Evolutionary conservation across 163 green algal genomes (phyloP).

Genomic region (Scenedesmus sp.): DNA sequence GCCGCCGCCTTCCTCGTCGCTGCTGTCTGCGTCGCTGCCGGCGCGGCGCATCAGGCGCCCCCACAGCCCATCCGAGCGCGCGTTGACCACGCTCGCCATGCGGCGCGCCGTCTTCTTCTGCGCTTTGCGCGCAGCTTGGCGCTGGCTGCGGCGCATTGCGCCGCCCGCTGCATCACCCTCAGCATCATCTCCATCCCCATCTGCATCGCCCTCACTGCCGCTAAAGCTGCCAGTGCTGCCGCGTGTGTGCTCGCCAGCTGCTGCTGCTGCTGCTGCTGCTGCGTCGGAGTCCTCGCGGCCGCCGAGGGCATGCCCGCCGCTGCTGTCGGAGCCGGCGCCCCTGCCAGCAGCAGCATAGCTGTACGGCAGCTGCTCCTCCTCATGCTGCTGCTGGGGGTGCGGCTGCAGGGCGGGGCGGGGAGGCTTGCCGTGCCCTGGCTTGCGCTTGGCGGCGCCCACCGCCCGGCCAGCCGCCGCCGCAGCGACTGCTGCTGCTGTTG

Average conservation of each 20-base stretch:
- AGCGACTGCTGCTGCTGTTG: slow-evolving; percentile 7
- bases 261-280: slow-evolving; percentile 12
- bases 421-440: not conserved
- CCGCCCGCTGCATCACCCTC: slow-evolving; percentile 9
- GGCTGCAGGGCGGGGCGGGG: not conserved
- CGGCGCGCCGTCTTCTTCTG: slow-evolving; percentile 26
- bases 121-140: slow-evolving; percentile 17
- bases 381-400: not conserved
- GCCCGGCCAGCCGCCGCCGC: slow-evolving; percentile 7
- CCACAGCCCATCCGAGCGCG: slow-evolving; percentile 33
- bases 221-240: slow-evolving; percentile 7
- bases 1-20: slow-evolving; percentile 12
- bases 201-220: slow-evolving; percentile 1
- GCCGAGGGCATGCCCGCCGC: not conserved
- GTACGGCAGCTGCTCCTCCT: not conserved
- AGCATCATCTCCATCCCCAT: not conserved
- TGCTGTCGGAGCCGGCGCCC: not conserved
- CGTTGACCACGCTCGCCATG: slow-evolving; percentile 40
- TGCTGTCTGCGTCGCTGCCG: slow-evolving; percentile 22
- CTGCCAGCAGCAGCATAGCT: not conserved
- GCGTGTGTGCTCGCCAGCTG: slow-evolving; percentile 1
- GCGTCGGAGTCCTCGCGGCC: not conserved
- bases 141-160: slow-evolving; percentile 14
- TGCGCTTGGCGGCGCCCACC: slow-evolving; percentile 44
- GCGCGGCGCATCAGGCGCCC: slow-evolving; percentile 20